Conservation (phyloP, 768 basidiomycete species). For the Boletus barrowsii region DNA sequence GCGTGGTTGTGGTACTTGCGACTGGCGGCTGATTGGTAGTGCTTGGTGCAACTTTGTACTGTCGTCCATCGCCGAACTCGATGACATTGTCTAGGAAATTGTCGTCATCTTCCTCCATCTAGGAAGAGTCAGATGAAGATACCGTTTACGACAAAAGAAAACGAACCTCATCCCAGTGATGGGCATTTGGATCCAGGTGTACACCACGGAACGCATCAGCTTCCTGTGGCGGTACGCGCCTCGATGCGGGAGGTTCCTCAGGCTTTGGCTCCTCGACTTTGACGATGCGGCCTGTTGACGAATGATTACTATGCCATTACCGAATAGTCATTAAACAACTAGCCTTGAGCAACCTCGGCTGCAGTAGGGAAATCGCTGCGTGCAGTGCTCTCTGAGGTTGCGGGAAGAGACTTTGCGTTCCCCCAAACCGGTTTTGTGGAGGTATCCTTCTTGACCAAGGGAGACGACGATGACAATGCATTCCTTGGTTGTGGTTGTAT, state of each 20-base stretch:
- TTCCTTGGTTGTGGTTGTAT: slow-evolving; percentile 61
- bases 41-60: slow-evolving; percentile 74
- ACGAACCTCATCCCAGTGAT: slow-evolving; percentile 97
- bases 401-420: slow-evolving; percentile 43
- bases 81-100: slow-evolving; percentile 87
- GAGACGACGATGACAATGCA: slow-evolving; percentile 30
- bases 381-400: slow-evolving; percentile 39
- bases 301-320: slow-evolving; percentile 11
- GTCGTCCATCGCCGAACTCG: slow-evolving; percentile 93
- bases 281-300: slow-evolving; percentile 18
- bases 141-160: slow-evolving; percentile 5
- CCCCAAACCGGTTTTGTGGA: slow-evolving; percentile 69
- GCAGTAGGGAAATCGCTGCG: slow-evolving; percentile 91
- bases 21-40: slow-evolving; percentile 31
- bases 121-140: slow-evolving; percentile 7
- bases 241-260: slow-evolving; percentile 46
- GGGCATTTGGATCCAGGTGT: slow-evolving; percentile 88
- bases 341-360: slow-evolving; percentile 88
- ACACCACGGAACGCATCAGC: slow-evolving; percentile 94
- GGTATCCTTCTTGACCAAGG: slow-evolving; percentile 33
- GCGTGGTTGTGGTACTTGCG: slow-evolving; percentile 11
- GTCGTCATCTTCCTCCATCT: slow-evolving; percentile 93
- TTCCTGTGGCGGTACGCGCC: slow-evolving; percentile 71
- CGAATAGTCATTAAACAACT: slow-evolving; percentile 23
- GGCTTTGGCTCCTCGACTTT: slow-evolving; percentile 41